Percentiles rank a stretch among this genome's conserved stretches.
Conservation (phyloP, 2,329 filamentous ascomycete species). For the Botrytis tulipae region DNA sequence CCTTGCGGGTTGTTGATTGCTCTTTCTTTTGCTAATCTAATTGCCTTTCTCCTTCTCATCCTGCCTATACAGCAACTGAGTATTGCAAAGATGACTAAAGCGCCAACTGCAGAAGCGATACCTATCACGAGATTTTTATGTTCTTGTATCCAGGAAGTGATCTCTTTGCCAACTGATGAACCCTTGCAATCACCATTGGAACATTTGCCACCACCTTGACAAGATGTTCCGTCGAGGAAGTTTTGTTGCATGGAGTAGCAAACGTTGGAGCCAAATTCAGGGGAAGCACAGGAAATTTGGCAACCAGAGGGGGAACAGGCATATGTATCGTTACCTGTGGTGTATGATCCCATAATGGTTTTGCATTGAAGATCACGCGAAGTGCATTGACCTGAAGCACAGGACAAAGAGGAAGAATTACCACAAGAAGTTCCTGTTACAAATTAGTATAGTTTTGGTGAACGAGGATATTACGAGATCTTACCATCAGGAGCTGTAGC, state of each 20-base stretch:
- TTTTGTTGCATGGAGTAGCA: conserved; percentile 83
- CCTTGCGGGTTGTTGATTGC: conserved; percentile 18
- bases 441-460: conserved; percentile 23
- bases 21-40: conserved; percentile 6
- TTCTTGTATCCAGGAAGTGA: conserved; percentile 70
- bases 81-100: conserved; percentile 67
- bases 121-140: conserved; percentile 84
- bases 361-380: conserved; percentile 87
- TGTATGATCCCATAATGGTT: conserved; percentile 74
- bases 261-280: conserved; percentile 60
- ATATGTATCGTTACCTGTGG: conserved; percentile 71
- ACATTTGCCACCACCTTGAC: conserved; percentile 77
- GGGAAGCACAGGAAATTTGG: conserved; percentile 69
- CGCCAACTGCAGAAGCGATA: conserved; percentile 68
- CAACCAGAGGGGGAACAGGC: conserved; percentile 76
- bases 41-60: conserved; percentile 40
- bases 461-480: conserved; percentile 11
- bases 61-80: conserved; percentile 63
- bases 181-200: conserved; percentile 75
- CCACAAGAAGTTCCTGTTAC: conserved; percentile 62
- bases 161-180: conserved; percentile 65
- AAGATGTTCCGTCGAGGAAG: conserved; percentile 88
- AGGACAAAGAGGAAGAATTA: conserved; percentile 55
- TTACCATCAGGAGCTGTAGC: conserved; percentile 64
- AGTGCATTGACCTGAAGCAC: conserved; percentile 92